Conservation (phyloP, 2,329 filamentous ascomycete genomes). For the Cercospora citrullina region DNA sequence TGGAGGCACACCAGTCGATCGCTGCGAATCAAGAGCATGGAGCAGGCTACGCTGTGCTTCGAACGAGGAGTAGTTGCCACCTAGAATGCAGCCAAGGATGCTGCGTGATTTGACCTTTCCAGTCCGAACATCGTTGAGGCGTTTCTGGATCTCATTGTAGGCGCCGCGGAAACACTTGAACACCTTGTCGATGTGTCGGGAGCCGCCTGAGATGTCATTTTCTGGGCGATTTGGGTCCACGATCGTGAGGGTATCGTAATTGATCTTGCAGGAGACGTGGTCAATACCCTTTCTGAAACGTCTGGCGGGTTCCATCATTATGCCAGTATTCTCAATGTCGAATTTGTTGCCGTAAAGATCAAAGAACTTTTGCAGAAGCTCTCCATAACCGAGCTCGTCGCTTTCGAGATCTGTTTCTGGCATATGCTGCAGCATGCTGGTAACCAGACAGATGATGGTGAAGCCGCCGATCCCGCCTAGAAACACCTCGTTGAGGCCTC, state of each 20-base stretch:
- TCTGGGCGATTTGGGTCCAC: conserved; percentile 82
- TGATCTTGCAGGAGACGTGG: conserved; percentile 45
- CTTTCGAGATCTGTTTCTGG: conserved; percentile 66
- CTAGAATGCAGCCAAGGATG: conserved; percentile 71
- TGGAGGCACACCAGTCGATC: not conserved
- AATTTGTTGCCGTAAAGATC: conserved; percentile 86
- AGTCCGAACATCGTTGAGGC: conserved; percentile 44
- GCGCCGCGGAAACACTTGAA: conserved; percentile 69
- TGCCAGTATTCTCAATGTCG: conserved; percentile 67
- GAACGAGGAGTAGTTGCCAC: conserved; percentile 77
- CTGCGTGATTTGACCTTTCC: conserved; percentile 45
- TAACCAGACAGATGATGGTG: conserved; percentile 88
- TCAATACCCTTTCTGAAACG: conserved; percentile 73
- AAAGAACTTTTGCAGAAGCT: conserved; percentile 83
- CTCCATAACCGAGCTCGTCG: conserved; percentile 65
- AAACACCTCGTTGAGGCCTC: conserved; percentile 86
- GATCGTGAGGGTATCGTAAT: conserved; percentile 72
- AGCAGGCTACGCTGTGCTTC: conserved; percentile 15
- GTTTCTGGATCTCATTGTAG: conserved; percentile 52
- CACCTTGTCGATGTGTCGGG: conserved; percentile 67
- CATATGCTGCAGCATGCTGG: conserved; percentile 81
- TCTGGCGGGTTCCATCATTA: conserved; percentile 71
- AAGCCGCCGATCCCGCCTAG: conserved; percentile 92
- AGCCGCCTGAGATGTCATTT: conserved; percentile 91
- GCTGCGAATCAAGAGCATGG: conserved; percentile 4